phyloP scores from a whole-genome alignment of 768 basidiomycete species.

The Lentinula edodes region DNA sequence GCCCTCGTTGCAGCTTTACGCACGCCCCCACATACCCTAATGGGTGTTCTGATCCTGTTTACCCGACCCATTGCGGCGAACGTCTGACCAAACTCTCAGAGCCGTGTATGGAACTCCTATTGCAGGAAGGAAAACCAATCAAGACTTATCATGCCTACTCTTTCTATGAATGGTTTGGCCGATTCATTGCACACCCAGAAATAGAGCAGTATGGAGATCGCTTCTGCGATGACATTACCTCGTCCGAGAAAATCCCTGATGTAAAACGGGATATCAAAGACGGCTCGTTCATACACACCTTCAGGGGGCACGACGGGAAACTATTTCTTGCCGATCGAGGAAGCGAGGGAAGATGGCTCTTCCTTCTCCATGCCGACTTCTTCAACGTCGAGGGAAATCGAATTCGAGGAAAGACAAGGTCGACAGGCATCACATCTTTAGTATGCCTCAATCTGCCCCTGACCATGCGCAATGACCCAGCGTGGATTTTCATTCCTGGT shows the following conservation, averaged over 20 bases:
- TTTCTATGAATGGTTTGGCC: constrained; percentile 6
- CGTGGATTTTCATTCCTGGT: constrained; percentile 4
- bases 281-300: not conserved
- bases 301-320: not conserved
- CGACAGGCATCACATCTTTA: constrained; percentile 3
- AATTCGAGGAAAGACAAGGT: not conserved
- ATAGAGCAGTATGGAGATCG: not conserved
- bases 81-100: not conserved
- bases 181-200: not conserved
- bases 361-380: constrained; percentile 2
- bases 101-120: not conserved
- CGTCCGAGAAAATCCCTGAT: not conserved
- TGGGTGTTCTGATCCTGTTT: not conserved
- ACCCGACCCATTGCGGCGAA: not conserved
- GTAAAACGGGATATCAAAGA: not conserved
- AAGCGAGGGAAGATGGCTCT: constrained; percentile 6
- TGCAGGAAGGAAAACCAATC: not conserved
- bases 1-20: not conserved
- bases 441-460: constrained; percentile 7
- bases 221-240: constrained; percentile 1
- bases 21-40: not conserved
- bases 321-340: constrained; percentile 1
- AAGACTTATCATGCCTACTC: constrained; percentile 4
- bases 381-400: constrained; percentile 2
- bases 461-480: too few relatives aligned